Percentiles rank a stretch among this genome's conserved stretches.
These are phyloP conservation scores for Neoboletus magnificus DNA, from an alignment of 768 basidiomycete genomes.

Conservation along the genomic window DNA sequence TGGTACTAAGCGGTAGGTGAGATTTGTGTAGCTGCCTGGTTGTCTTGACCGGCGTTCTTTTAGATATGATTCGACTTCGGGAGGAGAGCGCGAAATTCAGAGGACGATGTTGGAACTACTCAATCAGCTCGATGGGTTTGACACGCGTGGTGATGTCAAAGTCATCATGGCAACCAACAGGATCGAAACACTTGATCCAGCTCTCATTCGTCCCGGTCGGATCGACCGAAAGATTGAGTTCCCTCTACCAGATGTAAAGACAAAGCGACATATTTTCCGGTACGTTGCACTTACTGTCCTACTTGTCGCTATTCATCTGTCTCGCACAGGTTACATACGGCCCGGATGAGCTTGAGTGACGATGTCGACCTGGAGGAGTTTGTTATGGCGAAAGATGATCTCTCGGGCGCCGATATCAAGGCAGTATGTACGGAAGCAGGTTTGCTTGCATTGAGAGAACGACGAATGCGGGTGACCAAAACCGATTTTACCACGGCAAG, in stretches of 20 bases:
- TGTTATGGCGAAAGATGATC: slow-evolving; percentile 91
- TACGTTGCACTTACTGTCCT: slow-evolving; percentile 28
- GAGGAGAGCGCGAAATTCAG: slow-evolving; percentile 98
- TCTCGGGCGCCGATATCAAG: slow-evolving; percentile 98
- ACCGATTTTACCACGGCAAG: slow-evolving; percentile 85
- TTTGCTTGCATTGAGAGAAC: slow-evolving; percentile 86
- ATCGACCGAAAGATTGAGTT: slow-evolving; percentile 99
- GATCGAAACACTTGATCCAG: slow-evolving; percentile 96
- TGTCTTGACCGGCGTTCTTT: slow-evolving; percentile 1
- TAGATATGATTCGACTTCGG: slow-evolving; percentile 97
- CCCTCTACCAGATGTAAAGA: slow-evolving; percentile 96
- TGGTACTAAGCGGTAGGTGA: slow-evolving; percentile 90
- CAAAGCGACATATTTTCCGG: slow-evolving; percentile 98
- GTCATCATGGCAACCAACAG: slow-evolving; percentile 99
- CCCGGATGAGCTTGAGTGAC: slow-evolving; percentile 83
- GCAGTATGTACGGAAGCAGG: slow-evolving; percentile 99
- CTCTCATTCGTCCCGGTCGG: slow-evolving; percentile 95
- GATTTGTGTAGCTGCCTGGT: neutral
- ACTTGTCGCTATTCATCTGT: slow-evolving; percentile 4
- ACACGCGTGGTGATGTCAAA: slow-evolving; percentile 98
- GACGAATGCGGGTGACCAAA: slow-evolving; percentile 93
- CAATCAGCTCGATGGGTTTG: slow-evolving; percentile 99
- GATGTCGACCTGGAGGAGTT: slow-evolving; percentile 97
- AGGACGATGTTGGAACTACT: slow-evolving; percentile 98
- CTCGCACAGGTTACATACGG: slow-evolving; percentile 72